phyloP scores from a whole-genome alignment of 805 yeast species.

The Wickerhamomyces ciferrii region DNA sequence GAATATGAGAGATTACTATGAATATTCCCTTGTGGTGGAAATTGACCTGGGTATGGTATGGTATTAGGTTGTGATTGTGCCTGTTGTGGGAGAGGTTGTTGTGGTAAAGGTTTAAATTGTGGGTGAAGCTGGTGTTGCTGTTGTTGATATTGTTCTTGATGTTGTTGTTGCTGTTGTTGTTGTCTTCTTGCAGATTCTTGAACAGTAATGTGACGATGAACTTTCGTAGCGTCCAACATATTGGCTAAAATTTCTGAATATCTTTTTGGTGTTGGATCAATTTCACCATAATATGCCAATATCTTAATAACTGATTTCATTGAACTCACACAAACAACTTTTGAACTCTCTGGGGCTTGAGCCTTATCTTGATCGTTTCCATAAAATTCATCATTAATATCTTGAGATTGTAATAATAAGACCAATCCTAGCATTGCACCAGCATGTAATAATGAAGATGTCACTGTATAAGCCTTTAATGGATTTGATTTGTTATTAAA shows the following conservation, averaged over 20 bases:
- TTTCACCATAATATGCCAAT: constrained; percentile 12
- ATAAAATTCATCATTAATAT: constrained; percentile 14
- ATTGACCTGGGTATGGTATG: no score
- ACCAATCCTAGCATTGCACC: constrained; percentile 30
- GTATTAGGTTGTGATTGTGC: no score
- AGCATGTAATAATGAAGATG: constrained; percentile 29
- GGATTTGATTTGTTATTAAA: constrained; percentile 26
- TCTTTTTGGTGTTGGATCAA: constrained; percentile 14
- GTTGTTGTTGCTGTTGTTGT: neutral
- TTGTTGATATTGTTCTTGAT: neutral
- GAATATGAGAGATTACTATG: no score
- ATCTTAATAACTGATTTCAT: constrained; percentile 17
- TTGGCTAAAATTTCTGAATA: constrained; percentile 11
- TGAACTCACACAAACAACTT: constrained; percentile 12
- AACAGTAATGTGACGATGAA: neutral
- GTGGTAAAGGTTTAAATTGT: no score
- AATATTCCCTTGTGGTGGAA: no score
- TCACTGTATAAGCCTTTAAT: constrained; percentile 28
- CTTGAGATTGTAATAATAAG: constrained; percentile 17
- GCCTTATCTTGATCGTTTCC: constrained; percentile 6
- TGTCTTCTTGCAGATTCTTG: neutral
- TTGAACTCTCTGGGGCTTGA: constrained; percentile 5
- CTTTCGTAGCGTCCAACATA: constrained; percentile 14
- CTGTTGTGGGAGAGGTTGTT: no score
- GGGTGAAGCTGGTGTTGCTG: neutral